phyloP scores from a whole-genome alignment of 345 rosid species.

The Citrus cavaleriei region DNA sequence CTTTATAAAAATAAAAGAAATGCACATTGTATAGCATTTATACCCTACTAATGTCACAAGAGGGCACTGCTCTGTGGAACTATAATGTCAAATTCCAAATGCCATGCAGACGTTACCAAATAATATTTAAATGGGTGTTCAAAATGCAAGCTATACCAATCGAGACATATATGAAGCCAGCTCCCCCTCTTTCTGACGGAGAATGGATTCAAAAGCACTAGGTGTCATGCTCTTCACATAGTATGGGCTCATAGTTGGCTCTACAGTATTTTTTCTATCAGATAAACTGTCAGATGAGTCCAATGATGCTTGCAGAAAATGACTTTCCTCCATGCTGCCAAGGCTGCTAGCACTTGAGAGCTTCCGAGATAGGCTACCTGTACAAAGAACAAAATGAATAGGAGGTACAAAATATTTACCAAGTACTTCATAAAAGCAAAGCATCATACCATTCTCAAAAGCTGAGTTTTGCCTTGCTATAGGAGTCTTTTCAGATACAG shows the following conservation, averaged over 20 bases:
- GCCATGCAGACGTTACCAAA: background rate
- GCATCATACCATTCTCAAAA: slow-evolving; percentile 65
- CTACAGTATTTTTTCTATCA: slow-evolving; percentile 70
- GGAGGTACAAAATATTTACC: slow-evolving; percentile 12
- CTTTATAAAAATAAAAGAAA: background rate
- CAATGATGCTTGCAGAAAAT: slow-evolving; percentile 90
- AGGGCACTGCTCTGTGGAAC: background rate
- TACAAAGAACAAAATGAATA: slow-evolving; percentile 7
- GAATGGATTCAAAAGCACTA: slow-evolving; percentile 86
- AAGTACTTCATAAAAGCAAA: slow-evolving; percentile 3
- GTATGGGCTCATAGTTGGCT: slow-evolving; percentile 68
- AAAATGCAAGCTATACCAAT: slow-evolving; percentile 54
- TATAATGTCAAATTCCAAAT: background rate
- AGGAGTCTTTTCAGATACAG: slow-evolving; percentile 57
- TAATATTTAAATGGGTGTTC: background rate
- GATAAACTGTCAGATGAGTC: slow-evolving; percentile 73
- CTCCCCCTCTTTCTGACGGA: slow-evolving; percentile 99
- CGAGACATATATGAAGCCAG: slow-evolving; percentile 96
- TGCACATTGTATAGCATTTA: background rate
- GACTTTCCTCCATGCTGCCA: slow-evolving; percentile 96
- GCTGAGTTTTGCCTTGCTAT: slow-evolving; percentile 52
- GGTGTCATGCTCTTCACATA: slow-evolving; percentile 95
- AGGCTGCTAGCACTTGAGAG: slow-evolving; percentile 85
- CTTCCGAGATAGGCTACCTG: slow-evolving; percentile 73
- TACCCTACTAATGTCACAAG: background rate